A percentile compares a stretch with the other conserved stretches of the same genome.
Conservation (phyloP, 148 eudicot genomes). For the Polygonum maritimum region DNA sequence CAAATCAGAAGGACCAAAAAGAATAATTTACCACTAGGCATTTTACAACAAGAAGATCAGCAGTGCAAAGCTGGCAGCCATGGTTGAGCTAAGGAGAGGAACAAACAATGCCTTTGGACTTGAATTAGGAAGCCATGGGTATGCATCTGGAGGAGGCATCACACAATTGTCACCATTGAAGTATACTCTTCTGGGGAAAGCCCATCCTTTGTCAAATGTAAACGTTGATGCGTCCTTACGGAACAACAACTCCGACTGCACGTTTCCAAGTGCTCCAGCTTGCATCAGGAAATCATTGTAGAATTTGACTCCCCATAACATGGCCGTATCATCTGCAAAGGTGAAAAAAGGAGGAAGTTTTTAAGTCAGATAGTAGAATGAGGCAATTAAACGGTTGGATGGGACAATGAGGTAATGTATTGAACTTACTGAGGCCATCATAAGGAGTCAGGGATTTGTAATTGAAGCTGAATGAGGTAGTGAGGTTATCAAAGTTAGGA, state of each 20-base stretch:
- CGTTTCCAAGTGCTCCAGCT: slow-evolving; percentile 55
- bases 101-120: slow-evolving; percentile 15
- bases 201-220: slow-evolving; percentile 62
- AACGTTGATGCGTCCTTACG: slow-evolving; percentile 44
- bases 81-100: slow-evolving; percentile 17
- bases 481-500: slow-evolving; percentile 55
- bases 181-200: slow-evolving; percentile 53
- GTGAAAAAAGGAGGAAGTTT: neutral
- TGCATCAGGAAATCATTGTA: slow-evolving; percentile 48
- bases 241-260: slow-evolving; percentile 52
- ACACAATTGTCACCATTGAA: slow-evolving; percentile 62
- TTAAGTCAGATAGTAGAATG: neutral
- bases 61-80: slow-evolving; percentile 13
- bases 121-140: slow-evolving; percentile 55
- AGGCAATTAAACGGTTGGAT: neutral
- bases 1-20: neutral
- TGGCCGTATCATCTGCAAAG: slow-evolving; percentile 53
- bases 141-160: slow-evolving; percentile 67
- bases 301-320: slow-evolving; percentile 51
- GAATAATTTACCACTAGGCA: slow-evolving; percentile 6
- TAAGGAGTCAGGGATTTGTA: slow-evolving; percentile 48
- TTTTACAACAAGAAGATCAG: slow-evolving; percentile 18
- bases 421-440: slow-evolving; percentile 1
- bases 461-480: slow-evolving; percentile 49
- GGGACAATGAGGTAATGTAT: neutral